Conservation (phyloP, 2,329 filamentous ascomycete genomes). For the Coniochaeta sp. region DNA sequence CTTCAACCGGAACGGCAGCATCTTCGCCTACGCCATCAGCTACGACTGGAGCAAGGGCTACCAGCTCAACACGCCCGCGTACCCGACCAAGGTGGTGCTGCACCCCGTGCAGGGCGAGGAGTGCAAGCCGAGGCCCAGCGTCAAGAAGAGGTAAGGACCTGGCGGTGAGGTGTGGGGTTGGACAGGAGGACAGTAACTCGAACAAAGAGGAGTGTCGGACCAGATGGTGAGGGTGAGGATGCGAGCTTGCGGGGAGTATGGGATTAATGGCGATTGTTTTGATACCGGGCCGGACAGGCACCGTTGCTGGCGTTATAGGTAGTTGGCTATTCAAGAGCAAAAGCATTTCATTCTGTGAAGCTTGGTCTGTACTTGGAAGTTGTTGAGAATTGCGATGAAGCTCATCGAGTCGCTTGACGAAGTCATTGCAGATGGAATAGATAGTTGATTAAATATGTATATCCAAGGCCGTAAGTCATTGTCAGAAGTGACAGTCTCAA, state of each 20-base stretch:
- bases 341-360: neutral
- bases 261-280: neutral
- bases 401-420: too few species aligned
- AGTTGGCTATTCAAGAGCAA: neutral
- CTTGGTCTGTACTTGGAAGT: neutral
- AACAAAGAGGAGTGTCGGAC: too few species aligned
- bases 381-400: neutral
- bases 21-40: slow-evolving; percentile 83
- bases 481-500: neutral
- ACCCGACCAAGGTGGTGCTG: slow-evolving; percentile 77
- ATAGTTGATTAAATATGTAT: neutral
- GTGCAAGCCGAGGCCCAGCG: slow-evolving; percentile 52
- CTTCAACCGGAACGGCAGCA: slow-evolving; percentile 81
- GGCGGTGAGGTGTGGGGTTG: neutral
- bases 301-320: neutral
- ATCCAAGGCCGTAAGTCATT: slow-evolving; percentile 1
- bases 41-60: slow-evolving; percentile 99
- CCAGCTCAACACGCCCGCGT: slow-evolving; percentile 67
- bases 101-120: slow-evolving; percentile 62
- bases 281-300: neutral
- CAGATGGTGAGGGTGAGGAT: neutral
- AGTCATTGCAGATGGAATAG: neutral
- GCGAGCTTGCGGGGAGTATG: neutral
- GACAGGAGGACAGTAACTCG: too few species aligned
- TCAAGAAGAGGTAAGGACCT: slow-evolving; percentile 47